Evolutionary conservation across 2,329 filamentous ascomycete species (phyloP), one percentile per base, ranked within the genome.

Genomic region (Botrytis hyacinthi): DNA sequence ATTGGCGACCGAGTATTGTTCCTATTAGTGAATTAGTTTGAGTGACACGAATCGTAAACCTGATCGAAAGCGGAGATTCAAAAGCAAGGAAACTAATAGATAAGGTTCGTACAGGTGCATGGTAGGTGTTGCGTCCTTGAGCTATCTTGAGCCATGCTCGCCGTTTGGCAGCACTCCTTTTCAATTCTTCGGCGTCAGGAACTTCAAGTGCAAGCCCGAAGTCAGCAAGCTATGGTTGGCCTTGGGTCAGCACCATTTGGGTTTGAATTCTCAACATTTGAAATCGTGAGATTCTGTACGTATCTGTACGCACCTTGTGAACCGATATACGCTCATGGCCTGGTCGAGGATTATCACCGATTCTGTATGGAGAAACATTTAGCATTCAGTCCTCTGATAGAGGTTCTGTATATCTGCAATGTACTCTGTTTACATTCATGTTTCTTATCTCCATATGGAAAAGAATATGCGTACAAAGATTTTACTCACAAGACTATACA

Each of bases 171-270:
- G 5, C 0, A 69, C 18, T 26, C 8, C 8, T 40, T 32, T 20
- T 20, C 32, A 46, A 51, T 60, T 7, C 32, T 26, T 32, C 18
- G 20, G 37, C 18, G 69, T 51, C 18, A 29, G 66, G 66, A 32
- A 51, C 18, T 42, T 65, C 59, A 8, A 71, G n/a, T 51, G 69
- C 59, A 5, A 71, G 35, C 4, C 69, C 69, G 32, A 71, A 71
- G 44, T 71, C 69, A 5, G 69, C 69, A 29, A 71, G 37, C 69
- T 71, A 66, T 26, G 48, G 48, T 42, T 44, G 1, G 16, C 20
- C 16, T n/a, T 20, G 1, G 26, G 32, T 71, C 32, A 71, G 69
- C 37, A 42, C 51, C 26, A 10, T 40, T 42, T 32, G 18, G 7
- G 9, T 69, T 14, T 9, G 35, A 6, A 42, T 12, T 4, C 37